Base-by-base conservation (phyloP, 2,329 filamentous ascomycete genomes). In the Talaromyces sp. region DNA sequence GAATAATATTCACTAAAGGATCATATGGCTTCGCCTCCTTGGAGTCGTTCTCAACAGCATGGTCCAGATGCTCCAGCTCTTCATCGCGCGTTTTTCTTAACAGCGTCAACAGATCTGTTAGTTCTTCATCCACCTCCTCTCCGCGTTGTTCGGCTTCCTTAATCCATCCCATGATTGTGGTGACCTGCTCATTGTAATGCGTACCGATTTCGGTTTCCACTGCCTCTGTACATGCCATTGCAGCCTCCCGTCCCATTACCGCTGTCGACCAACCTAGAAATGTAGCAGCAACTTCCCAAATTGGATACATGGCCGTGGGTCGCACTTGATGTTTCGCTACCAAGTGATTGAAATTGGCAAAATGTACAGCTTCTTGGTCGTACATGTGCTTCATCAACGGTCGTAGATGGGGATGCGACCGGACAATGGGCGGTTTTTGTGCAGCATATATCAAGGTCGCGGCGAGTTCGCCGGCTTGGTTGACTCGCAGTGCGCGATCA, bases 191-290 rank as follows among this genome's bases (percentile, higher is more conserved):
- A 75, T 98, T 98, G 77, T 99, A 99, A 80, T 99, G 95, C 33
- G 88, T 88, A 2, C 95, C 95, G 68, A 99, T 99, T 82, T 98
- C 95, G 7, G 94, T 99, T 83, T 99, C 95, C 1, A 99, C 94
- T 1, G 95, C 95, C 79, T 99, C 95, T 0, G 95, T 98, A 76
- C 95, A 99, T 13, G 95, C 95, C 95, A 99, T 99, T 41, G 95
- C 94, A 1, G 94, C 93, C 79, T 98, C 93, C 58, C 92, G 87
- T 0, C 95, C 93, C 84, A 99, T 85, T 49, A 95, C 80, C 0
- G 91, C 95, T 0, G 95, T 99, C 4, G 87, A 85, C 93, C 95
- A 97, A 19, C 95, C 95, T 8, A 99, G 80, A 0, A 89, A 87
- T 0, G 90, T 89, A 1, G 95, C 91, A 11, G 93, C 87, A 8